Base-by-base conservation (phyloP, 352 stramenopile species). In the Phytophthora aleatoria region DNA sequence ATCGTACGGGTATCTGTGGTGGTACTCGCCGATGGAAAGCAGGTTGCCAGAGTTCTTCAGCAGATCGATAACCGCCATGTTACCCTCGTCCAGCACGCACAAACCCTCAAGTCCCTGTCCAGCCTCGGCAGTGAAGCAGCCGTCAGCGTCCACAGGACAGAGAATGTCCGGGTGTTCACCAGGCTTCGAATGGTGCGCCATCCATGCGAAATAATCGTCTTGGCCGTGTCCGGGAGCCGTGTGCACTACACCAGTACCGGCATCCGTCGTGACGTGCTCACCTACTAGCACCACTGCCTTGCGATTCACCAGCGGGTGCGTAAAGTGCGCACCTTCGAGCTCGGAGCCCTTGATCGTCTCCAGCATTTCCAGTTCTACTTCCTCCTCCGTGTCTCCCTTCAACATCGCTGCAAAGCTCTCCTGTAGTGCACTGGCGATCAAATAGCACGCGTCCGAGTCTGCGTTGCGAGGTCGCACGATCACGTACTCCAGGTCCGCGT, bases 211-310 rank as follows among this genome's bases (percentile, higher is more conserved):
- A 63, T 93, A 96, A 72, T 99, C 97, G 57, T 99, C 98, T 62
- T 99, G 92, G 60, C 98, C 98, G 76, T 99, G 97, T 8, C 95
- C 97, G 8, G 98, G 97, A 2, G 97, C 97, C 9, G 97, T 99
- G 79, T 99, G 98, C 20, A 99, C 98, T n/a, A 99, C 73, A 30
- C 98, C 98, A 6, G 97, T 99, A 67, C 98, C 98, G 26, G 92
- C 96, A 59, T 99, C 97, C 2, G 90, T 97, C 0, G 97, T 99
- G 27, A 99, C 98, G 80, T 99, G 98, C 64, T 99, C 94, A 5
- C 97, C 97, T 24, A 97, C 78, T 6, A 98, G 85, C 50, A 99
- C 61, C 24, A 91, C 76, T 3, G 74, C 94, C 44, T 90, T 75
- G 35, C 92, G 85, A 24, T 94, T 81, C 43, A 87, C 44, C 12